Conservation (phyloP, 106 monocot species). For the Amphibolis antarctica region DNA sequence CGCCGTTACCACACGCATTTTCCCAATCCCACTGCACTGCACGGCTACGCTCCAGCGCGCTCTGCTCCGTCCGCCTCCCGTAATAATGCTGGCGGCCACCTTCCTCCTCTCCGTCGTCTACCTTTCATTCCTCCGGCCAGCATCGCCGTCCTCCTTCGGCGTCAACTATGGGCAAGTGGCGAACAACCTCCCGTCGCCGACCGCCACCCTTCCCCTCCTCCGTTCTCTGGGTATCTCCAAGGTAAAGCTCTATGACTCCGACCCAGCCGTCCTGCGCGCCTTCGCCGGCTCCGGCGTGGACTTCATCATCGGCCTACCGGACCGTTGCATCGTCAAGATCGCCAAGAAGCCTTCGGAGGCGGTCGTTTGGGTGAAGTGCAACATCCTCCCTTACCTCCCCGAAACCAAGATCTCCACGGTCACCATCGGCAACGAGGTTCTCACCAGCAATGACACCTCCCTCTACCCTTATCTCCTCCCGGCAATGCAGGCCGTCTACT, state of each 20-base stretch:
- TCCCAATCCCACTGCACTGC: not conserved
- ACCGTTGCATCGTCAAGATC: conserved; percentile 8
- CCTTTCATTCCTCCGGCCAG: not conserved
- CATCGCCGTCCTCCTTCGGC: not conserved
- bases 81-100: not conserved
- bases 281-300: conserved; percentile 15
- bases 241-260: conserved; percentile 18
- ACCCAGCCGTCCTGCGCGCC: conserved; percentile 12
- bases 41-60: not conserved
- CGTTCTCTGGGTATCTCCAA: conserved; percentile 1
- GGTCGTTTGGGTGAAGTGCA: conserved; percentile 14
- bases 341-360: conserved; percentile 1
- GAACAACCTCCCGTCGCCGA: conserved; percentile 15
- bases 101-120: not conserved
- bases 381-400: conserved; percentile 17
- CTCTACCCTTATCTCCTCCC: conserved; percentile 13
- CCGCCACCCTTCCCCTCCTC: conserved; percentile 7
- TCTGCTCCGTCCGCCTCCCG: not conserved
- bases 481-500: conserved; percentile 12
- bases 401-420: conserved; percentile 12
- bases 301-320: conserved; percentile 21
- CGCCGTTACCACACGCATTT: not conserved
- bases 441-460: conserved; percentile 12
- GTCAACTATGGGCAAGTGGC: conserved; percentile 16
- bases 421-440: conserved; percentile 28